Base-by-base conservation (phyloP, 208 protist genomes). In the Acanthamoeba royreba region DNA sequence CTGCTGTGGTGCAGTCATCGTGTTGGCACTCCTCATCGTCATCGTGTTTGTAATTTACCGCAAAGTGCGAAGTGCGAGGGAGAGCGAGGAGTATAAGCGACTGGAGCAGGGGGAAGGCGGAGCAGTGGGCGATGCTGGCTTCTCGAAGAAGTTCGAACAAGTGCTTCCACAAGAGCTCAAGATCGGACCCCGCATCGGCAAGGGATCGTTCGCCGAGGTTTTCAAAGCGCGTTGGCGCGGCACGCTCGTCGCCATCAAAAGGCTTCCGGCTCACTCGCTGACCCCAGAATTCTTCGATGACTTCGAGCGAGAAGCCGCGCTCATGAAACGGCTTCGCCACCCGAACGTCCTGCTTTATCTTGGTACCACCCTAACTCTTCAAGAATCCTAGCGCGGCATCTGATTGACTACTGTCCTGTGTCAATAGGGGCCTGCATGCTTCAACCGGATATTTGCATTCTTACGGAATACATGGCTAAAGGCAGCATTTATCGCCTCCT, bases 131-230 rank as follows among this genome's bases (percentile, higher is more conserved):
- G 42, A 83, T 28, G 72, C 45, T 8, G 81, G 49, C 28, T 89
- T 89, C 81, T 89, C 81, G 0, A 25, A 42, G 33, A 66, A 55
- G 49, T 89, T 89, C 35, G 47, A 89, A 28, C 49, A 89, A 33
- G 81, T 89, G 81, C 47, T 33, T 0, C 45, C 22, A 2, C 45
- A 63, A 17, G 81, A 89, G 19, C 38, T 89, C 49, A 89, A 89
- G 52, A 89, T 89, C 33, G 81, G 81, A 8, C 81, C 81, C 3
- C 81, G 81, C 17, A 89, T 89, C 35, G 81, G 81, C 81, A 89
- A 89, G 52, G 81, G 81, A 31, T 69, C 49, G 35, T 89, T 69
- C 38, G 81, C 81, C 28, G 81, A 89, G 35, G 81, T 89, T 9
- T 89, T 69, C 52, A 89, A 89, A 35, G 81, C 81, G 0, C 45